These are phyloP conservation scores for Pulveroboletus sp. DNA, from an alignment of 768 basidiomycete species.

Conservation along the genomic window DNA sequence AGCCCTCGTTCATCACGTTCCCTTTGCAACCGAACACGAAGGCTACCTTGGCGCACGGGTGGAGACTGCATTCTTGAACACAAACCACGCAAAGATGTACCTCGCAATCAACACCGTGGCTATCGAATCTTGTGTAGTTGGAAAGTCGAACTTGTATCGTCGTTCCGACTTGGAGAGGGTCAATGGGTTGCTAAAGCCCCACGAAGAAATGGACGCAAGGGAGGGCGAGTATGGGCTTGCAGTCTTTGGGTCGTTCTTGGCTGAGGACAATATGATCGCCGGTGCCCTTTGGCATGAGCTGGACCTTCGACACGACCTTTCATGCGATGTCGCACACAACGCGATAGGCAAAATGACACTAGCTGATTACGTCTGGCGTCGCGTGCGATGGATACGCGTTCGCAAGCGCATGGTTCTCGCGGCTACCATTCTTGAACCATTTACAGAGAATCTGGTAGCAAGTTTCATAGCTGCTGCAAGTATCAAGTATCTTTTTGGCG, in stretches of 20 bases:
- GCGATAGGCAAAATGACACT: slow-evolving; percentile 86
- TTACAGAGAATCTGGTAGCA: slow-evolving; percentile 81
- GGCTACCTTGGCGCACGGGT: slow-evolving; percentile 71
- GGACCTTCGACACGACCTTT: slow-evolving; percentile 80
- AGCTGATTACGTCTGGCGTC: slow-evolving; percentile 78
- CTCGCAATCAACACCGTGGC: slow-evolving; percentile 87
- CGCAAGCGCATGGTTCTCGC: slow-evolving; percentile 88
- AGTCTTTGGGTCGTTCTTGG: slow-evolving; percentile 83
- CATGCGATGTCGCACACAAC: slow-evolving; percentile 86
- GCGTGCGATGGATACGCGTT: slow-evolving; percentile 95
- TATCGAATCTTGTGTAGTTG: slow-evolving; percentile 92
- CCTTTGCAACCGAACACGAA: slow-evolving; percentile 75
- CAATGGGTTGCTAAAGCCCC: slow-evolving; percentile 58
- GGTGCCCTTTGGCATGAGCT: slow-evolving; percentile 91
- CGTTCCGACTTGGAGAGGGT: slow-evolving; percentile 81
- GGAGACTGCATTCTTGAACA: slow-evolving; percentile 94
- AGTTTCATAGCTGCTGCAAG: slow-evolving; percentile 61
- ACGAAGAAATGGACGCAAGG: slow-evolving; percentile 18
- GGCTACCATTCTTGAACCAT: slow-evolving; percentile 86
- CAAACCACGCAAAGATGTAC: slow-evolving; percentile 98
- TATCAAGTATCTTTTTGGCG: slow-evolving; percentile 43
- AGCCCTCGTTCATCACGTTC: slow-evolving; percentile 93
- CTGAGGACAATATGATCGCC: slow-evolving; percentile 98
- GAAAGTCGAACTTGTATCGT: slow-evolving; percentile 93
- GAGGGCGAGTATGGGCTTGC: slow-evolving; percentile 50